These are phyloP conservation scores for Malassezia japonica DNA, from an alignment of 1,284 basidiomycete genomes.

Conservation along the genomic window DNA sequence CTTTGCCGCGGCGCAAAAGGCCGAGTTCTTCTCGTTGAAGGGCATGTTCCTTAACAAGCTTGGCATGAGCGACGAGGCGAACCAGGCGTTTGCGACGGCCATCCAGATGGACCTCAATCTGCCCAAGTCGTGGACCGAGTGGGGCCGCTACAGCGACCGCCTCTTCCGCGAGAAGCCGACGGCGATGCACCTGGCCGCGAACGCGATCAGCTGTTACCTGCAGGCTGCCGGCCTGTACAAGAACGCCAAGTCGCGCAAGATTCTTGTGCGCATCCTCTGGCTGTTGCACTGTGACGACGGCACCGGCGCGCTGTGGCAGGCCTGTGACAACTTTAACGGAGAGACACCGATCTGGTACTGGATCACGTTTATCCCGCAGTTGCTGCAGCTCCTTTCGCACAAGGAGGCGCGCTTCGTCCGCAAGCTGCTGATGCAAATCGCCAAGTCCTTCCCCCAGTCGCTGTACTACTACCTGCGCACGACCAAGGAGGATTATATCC, in stretches of 20 bases:
- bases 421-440: slow-evolving; percentile 77
- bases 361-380: slow-evolving; percentile 93
- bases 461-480: slow-evolving; percentile 92
- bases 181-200: slow-evolving; percentile 57
- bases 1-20: slow-evolving; percentile 87
- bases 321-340: slow-evolving; percentile 93
- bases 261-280: slow-evolving; percentile 89
- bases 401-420: slow-evolving; percentile 87
- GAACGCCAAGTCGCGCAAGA: slow-evolving; percentile 80
- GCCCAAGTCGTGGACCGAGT: slow-evolving; percentile 96
- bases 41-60: slow-evolving; percentile 95
- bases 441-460: slow-evolving; percentile 87
- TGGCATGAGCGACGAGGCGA: slow-evolving; percentile 79
- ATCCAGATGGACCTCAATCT: slow-evolving; percentile 91
- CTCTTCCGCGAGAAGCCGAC: slow-evolving; percentile 62
- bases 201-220: slow-evolving; percentile 92
- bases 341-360: slow-evolving; percentile 97
- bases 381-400: slow-evolving; percentile 80
- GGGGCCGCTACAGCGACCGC: slow-evolving; percentile 88
- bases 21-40: slow-evolving; percentile 98
- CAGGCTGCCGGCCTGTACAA: slow-evolving; percentile 95
- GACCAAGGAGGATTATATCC: slow-evolving; percentile 66
- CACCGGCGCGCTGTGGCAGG: slow-evolving; percentile 64
- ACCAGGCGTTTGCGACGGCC: slow-evolving; percentile 62
- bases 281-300: slow-evolving; percentile 86